phyloP scores from a whole-genome alignment of 1,284 basidiomycete genomes.

The Austroboletus novae-zelandiae region DNA sequence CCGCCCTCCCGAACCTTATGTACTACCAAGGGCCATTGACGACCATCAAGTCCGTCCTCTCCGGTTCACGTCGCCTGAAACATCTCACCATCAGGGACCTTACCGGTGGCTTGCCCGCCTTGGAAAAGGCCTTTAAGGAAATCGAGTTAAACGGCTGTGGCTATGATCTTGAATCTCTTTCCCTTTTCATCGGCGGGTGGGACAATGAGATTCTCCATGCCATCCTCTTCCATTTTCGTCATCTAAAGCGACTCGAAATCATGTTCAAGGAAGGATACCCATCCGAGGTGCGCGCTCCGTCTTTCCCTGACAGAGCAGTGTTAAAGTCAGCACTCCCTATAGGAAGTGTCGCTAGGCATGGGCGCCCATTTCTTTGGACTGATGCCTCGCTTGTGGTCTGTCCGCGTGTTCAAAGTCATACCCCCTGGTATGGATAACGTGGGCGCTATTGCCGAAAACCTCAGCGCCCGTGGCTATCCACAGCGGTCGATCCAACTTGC shows the following conservation, averaged over 20 bases:
- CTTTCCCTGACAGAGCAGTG: neutral
- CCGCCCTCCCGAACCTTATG: slow-evolving; percentile 29
- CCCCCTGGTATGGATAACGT: slow-evolving; percentile 13
- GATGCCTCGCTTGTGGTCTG: slow-evolving; percentile 27
- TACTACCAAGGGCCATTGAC: slow-evolving; percentile 32
- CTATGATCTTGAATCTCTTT: slow-evolving; percentile 24
- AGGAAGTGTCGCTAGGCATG: slow-evolving; percentile 32
- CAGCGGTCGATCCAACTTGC: slow-evolving; percentile 12
- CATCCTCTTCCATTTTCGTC: slow-evolving; percentile 23
- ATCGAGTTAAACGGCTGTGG: slow-evolving; percentile 16
- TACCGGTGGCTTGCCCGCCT: slow-evolving; percentile 18
- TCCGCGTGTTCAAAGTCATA: slow-evolving; percentile 26
- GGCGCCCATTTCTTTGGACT: slow-evolving; percentile 31
- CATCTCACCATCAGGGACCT: slow-evolving; percentile 28
- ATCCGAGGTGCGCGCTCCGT: slow-evolving; percentile 19
- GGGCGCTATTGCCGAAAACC: slow-evolving; percentile 5
- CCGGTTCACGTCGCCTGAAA: slow-evolving; percentile 12
- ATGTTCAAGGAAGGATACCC: slow-evolving; percentile 32
- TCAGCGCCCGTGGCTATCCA: slow-evolving; percentile 10
- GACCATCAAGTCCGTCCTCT: slow-evolving; percentile 26
- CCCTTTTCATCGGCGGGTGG: slow-evolving; percentile 28
- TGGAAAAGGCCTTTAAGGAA: slow-evolving; percentile 31
- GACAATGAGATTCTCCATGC: slow-evolving; percentile 32
- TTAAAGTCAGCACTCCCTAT: neutral
- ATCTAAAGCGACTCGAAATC: slow-evolving; percentile 24